These are phyloP conservation scores for Tulasnella sp. DNA, from an alignment of 768 basidiomycete genomes.

Conservation along the genomic window DNA sequence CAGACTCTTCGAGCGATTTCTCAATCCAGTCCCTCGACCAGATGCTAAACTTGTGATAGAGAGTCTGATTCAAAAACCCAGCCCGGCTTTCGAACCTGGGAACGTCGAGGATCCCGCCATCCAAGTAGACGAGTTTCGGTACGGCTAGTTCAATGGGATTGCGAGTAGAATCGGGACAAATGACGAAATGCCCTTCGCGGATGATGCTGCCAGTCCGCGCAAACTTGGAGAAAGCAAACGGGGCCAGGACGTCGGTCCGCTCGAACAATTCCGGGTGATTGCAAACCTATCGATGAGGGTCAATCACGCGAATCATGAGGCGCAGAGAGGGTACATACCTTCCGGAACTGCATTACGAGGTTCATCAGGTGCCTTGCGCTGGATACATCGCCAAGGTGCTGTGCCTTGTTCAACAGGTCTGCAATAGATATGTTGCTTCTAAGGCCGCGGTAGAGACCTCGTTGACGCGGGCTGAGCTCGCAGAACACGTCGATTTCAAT, in stretches of 20 bases:
- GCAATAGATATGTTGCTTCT: slow-evolving; percentile 89
- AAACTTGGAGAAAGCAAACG: slow-evolving; percentile 79
- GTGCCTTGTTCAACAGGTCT: slow-evolving; percentile 87
- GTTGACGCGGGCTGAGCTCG: slow-evolving; percentile 86
- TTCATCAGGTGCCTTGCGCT: slow-evolving; percentile 96
- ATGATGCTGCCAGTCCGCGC: slow-evolving; percentile 70
- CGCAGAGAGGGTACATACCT: slow-evolving; percentile 36
- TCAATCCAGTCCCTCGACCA: slow-evolving; percentile 81
- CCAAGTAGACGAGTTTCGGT: slow-evolving; percentile 65
- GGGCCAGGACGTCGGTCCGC: slow-evolving; percentile 88
- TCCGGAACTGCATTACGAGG: slow-evolving; percentile 99
- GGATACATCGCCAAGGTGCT: slow-evolving; percentile 80
- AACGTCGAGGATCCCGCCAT: slow-evolving; percentile 59
- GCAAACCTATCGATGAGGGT: slow-evolving; percentile 53
- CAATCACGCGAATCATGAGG: not conserved
- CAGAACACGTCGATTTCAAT: slow-evolving; percentile 95
- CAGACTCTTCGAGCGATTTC: slow-evolving; percentile 50
- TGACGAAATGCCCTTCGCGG: slow-evolving; percentile 78
- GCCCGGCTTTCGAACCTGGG: slow-evolving; percentile 44
- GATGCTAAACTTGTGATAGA: slow-evolving; percentile 70
- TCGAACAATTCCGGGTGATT: slow-evolving; percentile 98
- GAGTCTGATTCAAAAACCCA: slow-evolving; percentile 40
- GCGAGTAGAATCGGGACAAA: slow-evolving; percentile 72
- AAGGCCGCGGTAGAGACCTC: slow-evolving; percentile 77
- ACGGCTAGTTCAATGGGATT: slow-evolving; percentile 75